Percentiles rank a stretch among this genome's conserved stretches.
phyloP scores from a whole-genome alignment of 2,329 filamentous ascomycete genomes.

The Arthrobotrys iridis region DNA sequence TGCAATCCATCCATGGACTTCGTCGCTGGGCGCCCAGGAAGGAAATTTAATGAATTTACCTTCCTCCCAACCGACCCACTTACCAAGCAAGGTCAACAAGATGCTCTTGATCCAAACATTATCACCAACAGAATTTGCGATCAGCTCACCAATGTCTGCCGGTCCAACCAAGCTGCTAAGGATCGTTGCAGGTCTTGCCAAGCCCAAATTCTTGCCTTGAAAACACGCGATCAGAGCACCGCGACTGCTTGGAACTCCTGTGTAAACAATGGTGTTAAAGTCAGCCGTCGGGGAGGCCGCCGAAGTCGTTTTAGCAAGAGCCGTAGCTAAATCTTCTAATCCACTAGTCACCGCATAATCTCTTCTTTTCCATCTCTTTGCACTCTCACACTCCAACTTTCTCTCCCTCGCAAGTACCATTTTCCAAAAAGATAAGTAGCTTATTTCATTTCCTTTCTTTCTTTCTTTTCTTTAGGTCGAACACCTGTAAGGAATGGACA shows the following conservation, averaged over 20 bases:
- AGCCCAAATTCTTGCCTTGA: constrained; percentile 65
- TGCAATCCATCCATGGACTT: constrained; percentile 67
- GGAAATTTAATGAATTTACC: constrained; percentile 70
- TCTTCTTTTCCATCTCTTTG: constrained; percentile 12
- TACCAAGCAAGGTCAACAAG: constrained; percentile 72
- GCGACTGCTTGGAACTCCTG: constrained; percentile 60
- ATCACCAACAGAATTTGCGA: constrained; percentile 78
- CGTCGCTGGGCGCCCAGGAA: constrained; percentile 67
- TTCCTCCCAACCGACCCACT: constrained; percentile 68
- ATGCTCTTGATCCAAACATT: constrained; percentile 77
- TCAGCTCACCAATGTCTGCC: constrained; percentile 74
- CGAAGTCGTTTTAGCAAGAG: not conserved
- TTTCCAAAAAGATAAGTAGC: constrained; percentile 51
- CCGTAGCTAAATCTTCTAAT: constrained; percentile 20
- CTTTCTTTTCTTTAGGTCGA: constrained; percentile 45
- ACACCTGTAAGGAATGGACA: constrained; percentile 13
- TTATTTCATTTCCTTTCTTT: constrained; percentile 49
- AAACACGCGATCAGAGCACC: constrained; percentile 62
- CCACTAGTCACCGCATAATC: constrained; percentile 10
- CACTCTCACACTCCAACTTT: constrained; percentile 10
- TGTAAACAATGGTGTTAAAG: constrained; percentile 29
- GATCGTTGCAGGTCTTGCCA: constrained; percentile 67
- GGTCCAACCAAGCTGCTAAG: constrained; percentile 70
- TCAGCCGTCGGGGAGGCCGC: constrained; percentile 10
- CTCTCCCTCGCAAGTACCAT: constrained; percentile 3